These are phyloP conservation scores for Penicillium tannophilum DNA, from an alignment of 495 filamentous ascomycete species.

Conservation along the genomic window DNA sequence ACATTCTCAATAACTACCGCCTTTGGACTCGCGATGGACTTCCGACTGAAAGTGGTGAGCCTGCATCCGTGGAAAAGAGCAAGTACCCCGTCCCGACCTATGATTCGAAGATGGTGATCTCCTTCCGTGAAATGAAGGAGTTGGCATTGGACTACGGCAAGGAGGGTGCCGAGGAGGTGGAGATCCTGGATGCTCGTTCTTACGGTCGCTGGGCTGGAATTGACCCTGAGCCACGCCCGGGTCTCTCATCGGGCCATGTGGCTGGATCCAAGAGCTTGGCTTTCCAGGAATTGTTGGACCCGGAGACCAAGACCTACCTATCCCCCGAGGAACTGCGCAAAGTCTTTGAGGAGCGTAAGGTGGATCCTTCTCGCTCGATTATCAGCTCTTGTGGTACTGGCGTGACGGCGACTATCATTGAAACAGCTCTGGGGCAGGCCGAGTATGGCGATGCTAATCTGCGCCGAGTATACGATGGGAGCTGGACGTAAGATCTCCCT, in stretches of 20 bases:
- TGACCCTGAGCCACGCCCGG: slow-evolving; percentile 83
- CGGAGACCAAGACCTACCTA: slow-evolving; percentile 78
- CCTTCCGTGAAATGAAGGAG: slow-evolving; percentile 78
- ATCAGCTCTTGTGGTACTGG: slow-evolving; percentile 92
- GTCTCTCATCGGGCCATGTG: slow-evolving; percentile 88
- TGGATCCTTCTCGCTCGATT: slow-evolving; percentile 82
- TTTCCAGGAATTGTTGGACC: slow-evolving; percentile 77
- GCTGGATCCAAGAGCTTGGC: slow-evolving; percentile 85
- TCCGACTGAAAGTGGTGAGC: slow-evolving; percentile 77
- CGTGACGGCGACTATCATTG: slow-evolving; percentile 90
- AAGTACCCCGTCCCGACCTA: slow-evolving; percentile 59
- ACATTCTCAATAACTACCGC: slow-evolving; percentile 92
- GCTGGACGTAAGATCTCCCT: slow-evolving; percentile 82
- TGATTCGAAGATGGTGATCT: slow-evolving; percentile 58
- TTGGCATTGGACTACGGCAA: slow-evolving; percentile 73
- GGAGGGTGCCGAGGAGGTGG: slow-evolving; percentile 76
- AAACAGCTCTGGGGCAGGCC: slow-evolving; percentile 80
- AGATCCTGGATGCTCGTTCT: slow-evolving; percentile 88
- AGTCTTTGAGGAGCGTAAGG: slow-evolving; percentile 73
- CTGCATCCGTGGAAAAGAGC: slow-evolving; percentile 56
- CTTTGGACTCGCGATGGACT: slow-evolving; percentile 81
- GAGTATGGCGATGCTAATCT: slow-evolving; percentile 68
- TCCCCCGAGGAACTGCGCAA: slow-evolving; percentile 67
- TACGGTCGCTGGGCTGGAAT: slow-evolving; percentile 77
- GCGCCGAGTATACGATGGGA: slow-evolving; percentile 88